These are phyloP conservation scores for Flaveria ramosissima DNA, from an alignment of 129 eudicot species.

Conservation along the genomic window DNA sequence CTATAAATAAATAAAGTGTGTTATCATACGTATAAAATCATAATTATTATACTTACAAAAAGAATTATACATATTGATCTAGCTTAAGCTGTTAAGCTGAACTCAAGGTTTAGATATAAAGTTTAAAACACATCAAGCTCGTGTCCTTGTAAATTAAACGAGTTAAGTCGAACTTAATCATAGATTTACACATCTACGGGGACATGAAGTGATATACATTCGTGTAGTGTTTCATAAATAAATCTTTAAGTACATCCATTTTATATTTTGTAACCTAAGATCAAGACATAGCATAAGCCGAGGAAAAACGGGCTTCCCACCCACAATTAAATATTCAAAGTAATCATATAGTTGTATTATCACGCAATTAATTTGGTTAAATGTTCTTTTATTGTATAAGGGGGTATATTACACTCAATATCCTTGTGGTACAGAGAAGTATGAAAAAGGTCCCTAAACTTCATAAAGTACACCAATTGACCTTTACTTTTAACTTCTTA, in stretches of 20 bases:
- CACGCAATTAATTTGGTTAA: not conserved
- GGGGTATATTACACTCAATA: not conserved
- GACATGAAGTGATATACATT: too few species aligned
- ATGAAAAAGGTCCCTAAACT: not conserved
- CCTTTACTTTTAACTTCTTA: too few species aligned
- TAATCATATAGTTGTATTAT: not conserved
- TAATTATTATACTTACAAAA: too few species aligned
- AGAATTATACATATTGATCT: too few species aligned
- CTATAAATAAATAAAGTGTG: too few species aligned
- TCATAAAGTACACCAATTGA: not conserved
- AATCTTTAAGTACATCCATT: constrained; percentile 13
- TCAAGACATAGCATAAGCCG: constrained; percentile 28
- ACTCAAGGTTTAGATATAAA: too few species aligned
- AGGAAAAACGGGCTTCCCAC: constrained; percentile 24
- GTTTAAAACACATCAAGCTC: too few species aligned
- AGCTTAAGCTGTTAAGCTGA: too few species aligned
- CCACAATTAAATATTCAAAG: not conserved
- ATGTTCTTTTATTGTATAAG: not conserved
- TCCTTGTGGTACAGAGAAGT: not conserved
- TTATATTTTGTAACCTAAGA: constrained; percentile 22
- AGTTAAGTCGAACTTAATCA: too few species aligned
- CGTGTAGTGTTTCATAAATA: not conserved
- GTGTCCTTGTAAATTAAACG: too few species aligned
- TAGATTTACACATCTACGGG: too few species aligned
- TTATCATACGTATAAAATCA: too few species aligned